Base-by-base conservation (phyloP, 495 filamentous ascomycete genomes). In the Barbatosphaeria neglecta region DNA sequence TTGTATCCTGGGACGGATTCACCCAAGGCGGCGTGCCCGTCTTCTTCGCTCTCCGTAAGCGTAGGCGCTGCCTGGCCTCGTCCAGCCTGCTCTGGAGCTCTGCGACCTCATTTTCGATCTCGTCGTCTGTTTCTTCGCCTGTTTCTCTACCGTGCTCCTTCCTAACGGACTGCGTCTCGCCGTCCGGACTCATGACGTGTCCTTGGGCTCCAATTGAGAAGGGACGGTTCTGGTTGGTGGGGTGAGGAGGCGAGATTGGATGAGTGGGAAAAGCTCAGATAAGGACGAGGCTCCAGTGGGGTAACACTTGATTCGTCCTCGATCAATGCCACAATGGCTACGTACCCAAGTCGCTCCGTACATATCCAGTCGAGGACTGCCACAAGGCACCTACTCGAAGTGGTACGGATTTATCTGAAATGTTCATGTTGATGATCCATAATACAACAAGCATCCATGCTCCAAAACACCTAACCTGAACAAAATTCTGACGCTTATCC, bases 21-120 rank as follows among this genome's bases (percentile, higher is more conserved):
- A n/a, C n/a, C n/a, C n/a, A n/a, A n/a, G n/a, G n/a, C n/a, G n/a
- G n/a, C n/a, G n/a, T n/a, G n/a, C n/a, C n/a, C n/a, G n/a, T n/a
- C n/a, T n/a, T n/a, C n/a, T n/a, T 18, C 6, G 38, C 38, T n/a
- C 22, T 41, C 16, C 38, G n/a, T 18, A 22, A 18, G 4, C 8
- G 27, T 17, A 35, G 41, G 45, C 16, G 55, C 41, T 38, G 55
- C 45, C 61, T 69, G 28, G 65, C 67, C 41, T 50, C 50, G 8
- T 58, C 54, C 0, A 73, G 60, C 6, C 55, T 61, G 22, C 53
- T 57, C 48, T 70, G 66, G 0, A 73, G 47, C 16, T 63, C 57
- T 24, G 60, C 57, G 37, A 73, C 63, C 27, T 66, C 62, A 33
- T 42, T 23, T 16, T 58, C 52, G 39, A 63, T 42, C 0, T 54